Base-by-base conservation (phyloP, 257 asterid genomes). In the Linaria vulgaris region DNA sequence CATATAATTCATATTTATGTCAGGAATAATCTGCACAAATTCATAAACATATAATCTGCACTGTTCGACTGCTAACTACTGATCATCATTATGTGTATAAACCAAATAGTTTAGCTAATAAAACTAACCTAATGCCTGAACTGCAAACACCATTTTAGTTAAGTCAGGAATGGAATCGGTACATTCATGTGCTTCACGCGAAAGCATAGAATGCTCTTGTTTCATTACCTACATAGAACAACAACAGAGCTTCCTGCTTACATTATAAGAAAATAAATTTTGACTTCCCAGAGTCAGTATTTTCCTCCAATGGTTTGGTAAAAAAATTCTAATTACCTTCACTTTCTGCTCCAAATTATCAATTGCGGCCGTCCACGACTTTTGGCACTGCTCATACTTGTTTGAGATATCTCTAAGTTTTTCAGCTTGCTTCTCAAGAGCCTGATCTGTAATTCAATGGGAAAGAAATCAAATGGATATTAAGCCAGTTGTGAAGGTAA, bases 171-270 rank as follows among this genome's bases (percentile, higher is more conserved):
- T 90, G 64, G 94, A 79, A 64, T 78, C 90, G 12, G 66, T 84
- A 63, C 99, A 94, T 44, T 90, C 92, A 67, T 94, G 97, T 16
- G 99, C 97, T 71, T 85, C 95, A 1, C 69, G 87, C 61, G 95
- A 90, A 64, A 94, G 97, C 81, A 72, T 80, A 30, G 81, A 64
- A 62, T 94, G 92, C 70, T 90, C 96, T 68, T 74, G 77, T 71
- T 90, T 94, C 99, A 94, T 90, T 61, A 74, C 69, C 99, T 94
- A 79, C 64, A 68, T 37, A 68, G 5, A 37, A 3, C 52, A 27
- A 45, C 57, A 47, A 44, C 27, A 66, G 45, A 23, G 55, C 67
- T 71, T 37, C 65, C 67, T 59, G 58, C 50, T 48, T 19, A 21
- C 49, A 61, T 49, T 5, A 34, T 22, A 39, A 53, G 54, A 38